Evolutionary conservation across 2,329 filamentous ascomycete species (phyloP).

Genomic region (Botrytis paeoniae): DNA sequence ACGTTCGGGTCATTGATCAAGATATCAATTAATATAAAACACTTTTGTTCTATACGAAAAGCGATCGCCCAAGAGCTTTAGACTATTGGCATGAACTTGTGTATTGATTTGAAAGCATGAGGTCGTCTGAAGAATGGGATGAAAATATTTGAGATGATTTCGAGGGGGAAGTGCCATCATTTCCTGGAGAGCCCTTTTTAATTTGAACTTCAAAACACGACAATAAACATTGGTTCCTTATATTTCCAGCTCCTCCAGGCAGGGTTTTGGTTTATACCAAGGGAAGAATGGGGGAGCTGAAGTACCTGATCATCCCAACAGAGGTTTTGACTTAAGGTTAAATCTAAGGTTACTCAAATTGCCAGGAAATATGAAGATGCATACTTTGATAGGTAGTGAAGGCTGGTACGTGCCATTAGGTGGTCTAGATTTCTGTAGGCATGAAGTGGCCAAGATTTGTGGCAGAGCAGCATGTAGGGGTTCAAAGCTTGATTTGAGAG

Average conservation of each 20-base stretch:
- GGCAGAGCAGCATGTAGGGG: neutral
- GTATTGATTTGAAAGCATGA: neutral
- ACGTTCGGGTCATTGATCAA: no score
- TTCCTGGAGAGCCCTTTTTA: neutral
- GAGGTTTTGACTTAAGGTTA: neutral
- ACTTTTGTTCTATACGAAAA: neutral
- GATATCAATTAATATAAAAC: neutral
- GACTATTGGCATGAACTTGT: neutral
- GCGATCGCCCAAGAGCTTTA: accelerated
- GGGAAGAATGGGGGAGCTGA: neutral
- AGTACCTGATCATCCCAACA: neutral
- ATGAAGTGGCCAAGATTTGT: neutral
- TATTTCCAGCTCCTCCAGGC: neutral
- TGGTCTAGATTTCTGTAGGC: neutral
- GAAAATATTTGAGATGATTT: neutral
- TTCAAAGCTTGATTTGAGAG: neutral
- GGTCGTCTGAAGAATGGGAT: neutral
- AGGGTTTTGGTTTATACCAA: neutral
- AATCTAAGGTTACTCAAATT: neutral
- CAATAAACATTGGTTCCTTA: neutral
- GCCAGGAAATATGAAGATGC: neutral
- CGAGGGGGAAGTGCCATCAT: neutral
- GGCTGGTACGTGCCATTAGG: neutral
- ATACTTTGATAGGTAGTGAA: neutral
- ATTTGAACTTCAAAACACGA: neutral